Evolutionary conservation across 1,284 basidiomycete genomes (phyloP), one percentile per base, ranked within the genome.

Genomic region (Mrakiaceae sp.): DNA sequence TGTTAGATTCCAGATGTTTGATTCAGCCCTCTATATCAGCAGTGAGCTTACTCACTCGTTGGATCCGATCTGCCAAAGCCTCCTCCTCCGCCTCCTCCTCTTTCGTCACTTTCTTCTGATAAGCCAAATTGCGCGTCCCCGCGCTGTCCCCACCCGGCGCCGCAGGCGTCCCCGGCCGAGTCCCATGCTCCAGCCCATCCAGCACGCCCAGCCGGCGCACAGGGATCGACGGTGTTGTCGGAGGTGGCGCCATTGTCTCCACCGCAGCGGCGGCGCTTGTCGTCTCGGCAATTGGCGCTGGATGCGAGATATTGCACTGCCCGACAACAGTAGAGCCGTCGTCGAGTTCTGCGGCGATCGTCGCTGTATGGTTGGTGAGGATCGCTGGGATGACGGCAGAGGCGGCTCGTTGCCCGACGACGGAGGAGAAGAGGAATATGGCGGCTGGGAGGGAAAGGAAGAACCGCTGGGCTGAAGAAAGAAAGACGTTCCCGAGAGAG

Each of bases 241-340:
- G 27, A 43, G 11, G 46, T 50, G 62, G 4, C 56, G n/a, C 39
- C 67, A 43, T 5, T 51, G 49, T 6, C 27, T 27, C 27, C 27
- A 27, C 27, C 27, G 27, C 27, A 27, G 27, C 27, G 27, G 1
- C 27, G 27, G 27, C 27, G 27, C 27, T 27, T 2, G 27, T 27
- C 27, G 27, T 27, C 27, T 27, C 27, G 2, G 27, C 27, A 27
- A 27, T 27, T 27, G 27, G 74, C 6, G 88, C 82, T 0, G 95
- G 95, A 74, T 98, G 95, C 0, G 92, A 96, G 69, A 98, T 97
- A 73, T 96, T 91, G 74, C 93, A 97, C 77, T 98, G 95, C 2
- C 95, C 95, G 42, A 97, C 86, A 42, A 98, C 82, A 59, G 82
- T 83, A 47, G 81, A 79, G 6, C 87, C 88, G 71, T 94, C 84